phyloP scores from a whole-genome alignment of 1,284 basidiomycete genomes.

The Austroboletus novae-zelandiae region DNA sequence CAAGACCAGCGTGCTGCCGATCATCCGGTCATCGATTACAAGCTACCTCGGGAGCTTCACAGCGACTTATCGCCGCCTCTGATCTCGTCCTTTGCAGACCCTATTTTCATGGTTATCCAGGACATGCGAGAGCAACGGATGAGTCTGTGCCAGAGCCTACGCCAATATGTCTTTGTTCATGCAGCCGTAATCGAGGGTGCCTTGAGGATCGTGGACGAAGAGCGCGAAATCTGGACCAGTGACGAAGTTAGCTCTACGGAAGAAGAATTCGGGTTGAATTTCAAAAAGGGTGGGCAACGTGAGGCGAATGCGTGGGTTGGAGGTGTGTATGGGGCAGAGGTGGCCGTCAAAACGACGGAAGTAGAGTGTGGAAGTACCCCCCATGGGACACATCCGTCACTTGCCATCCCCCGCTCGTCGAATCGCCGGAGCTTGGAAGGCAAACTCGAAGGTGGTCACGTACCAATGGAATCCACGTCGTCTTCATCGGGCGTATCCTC shows the following conservation, averaged over 20 bases:
- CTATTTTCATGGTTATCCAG: conserved; percentile 75
- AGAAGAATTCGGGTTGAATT: conserved; percentile 2
- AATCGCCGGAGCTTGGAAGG: conserved; percentile 10
- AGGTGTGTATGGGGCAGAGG: conserved; percentile 2
- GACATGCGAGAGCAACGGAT: conserved; percentile 91
- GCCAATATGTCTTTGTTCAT: conserved; percentile 90
- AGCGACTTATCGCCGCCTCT: conserved; percentile 51
- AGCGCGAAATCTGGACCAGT: conserved; percentile 42
- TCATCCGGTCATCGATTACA: conserved; percentile 46
- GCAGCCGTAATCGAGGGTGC: conserved; percentile 81
- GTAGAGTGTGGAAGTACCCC: neutral
- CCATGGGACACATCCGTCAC: conserved; percentile 8
- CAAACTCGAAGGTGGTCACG: conserved; percentile 9
- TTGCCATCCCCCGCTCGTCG: conserved; percentile 3
- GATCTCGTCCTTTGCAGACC: conserved; percentile 65
- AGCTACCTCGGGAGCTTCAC: conserved; percentile 58
- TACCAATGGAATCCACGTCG: conserved; percentile 12
- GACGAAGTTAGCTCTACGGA: conserved; percentile 26
- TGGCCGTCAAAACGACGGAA: neutral
- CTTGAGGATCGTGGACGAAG: conserved; percentile 75
- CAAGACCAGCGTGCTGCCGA: conserved; percentile 10
- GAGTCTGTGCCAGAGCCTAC: conserved; percentile 85
- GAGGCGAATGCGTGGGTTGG: conserved; percentile 10
- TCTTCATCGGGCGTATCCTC: conserved; percentile 26
- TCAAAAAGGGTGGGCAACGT: neutral